A percentile compares a stretch with the other conserved stretches of the same genome.
Conservation (phyloP, 257 asterid species). For the Penstemon davidsonii region DNA sequence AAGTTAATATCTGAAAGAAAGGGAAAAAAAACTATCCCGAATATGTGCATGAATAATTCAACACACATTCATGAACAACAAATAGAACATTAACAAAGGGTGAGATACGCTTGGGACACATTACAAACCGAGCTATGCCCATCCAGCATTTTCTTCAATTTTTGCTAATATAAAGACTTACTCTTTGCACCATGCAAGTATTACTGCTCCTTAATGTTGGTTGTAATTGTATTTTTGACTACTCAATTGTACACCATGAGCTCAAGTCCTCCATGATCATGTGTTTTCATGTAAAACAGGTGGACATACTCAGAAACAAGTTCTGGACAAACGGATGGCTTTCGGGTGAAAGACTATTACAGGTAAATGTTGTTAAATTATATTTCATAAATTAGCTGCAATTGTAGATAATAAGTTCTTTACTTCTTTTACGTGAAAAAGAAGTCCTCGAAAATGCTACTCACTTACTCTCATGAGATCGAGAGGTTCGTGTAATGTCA, state of each 20-base stretch:
- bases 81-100: background rate
- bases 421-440: background rate
- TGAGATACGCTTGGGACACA: background rate
- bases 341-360: conserved; percentile 19
- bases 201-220: background rate
- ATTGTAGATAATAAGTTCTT: background rate
- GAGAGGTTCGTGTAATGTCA: background rate
- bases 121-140: background rate
- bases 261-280: background rate
- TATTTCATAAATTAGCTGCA: background rate
- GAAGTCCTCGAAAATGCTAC: background rate
- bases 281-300: background rate
- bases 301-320: background rate
- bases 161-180: background rate
- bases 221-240: background rate
- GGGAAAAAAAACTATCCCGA: background rate
- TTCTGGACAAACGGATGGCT: conserved; percentile 3
- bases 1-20: background rate
- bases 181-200: background rate
- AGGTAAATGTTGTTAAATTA: background rate
- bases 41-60: background rate
- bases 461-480: background rate
- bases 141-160: conserved; percentile 2
- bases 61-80: background rate
- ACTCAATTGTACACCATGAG: no score